Evolutionary conservation across 495 filamentous ascomycete species (phyloP).

Genomic region (Penicillium manginii): DNA sequence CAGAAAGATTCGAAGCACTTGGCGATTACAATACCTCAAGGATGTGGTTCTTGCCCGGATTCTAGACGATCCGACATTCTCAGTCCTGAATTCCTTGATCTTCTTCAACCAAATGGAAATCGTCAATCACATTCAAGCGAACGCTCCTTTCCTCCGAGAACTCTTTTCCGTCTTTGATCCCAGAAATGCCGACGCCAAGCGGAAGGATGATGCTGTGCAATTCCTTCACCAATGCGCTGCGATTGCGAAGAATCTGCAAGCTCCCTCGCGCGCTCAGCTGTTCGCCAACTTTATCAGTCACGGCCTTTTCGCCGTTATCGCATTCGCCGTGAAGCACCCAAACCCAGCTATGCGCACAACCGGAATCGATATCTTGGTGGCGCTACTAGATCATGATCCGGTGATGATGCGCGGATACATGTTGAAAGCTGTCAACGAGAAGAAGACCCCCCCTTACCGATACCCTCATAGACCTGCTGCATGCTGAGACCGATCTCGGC

Average conservation of each 20-base stretch:
- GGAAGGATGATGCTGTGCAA: conserved; percentile 90
- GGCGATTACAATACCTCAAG: conserved; percentile 96
- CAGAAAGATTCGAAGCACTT: conserved; percentile 94
- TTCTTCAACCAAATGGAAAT: conserved; percentile 99
- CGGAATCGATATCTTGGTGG: conserved; percentile 90
- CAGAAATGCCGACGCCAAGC: conserved; percentile 61
- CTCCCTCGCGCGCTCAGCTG: conserved; percentile 73
- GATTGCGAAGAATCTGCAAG: conserved; percentile 93
- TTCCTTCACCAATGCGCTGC: conserved; percentile 97
- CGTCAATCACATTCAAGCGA: conserved; percentile 85
- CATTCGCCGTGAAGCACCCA: conserved; percentile 82
- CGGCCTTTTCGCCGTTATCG: conserved; percentile 87
- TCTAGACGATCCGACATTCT: conserved; percentile 96
- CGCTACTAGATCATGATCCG: conserved; percentile 94
- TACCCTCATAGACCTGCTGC: conserved; percentile 87
- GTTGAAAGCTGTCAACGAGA: conserved; percentile 86
- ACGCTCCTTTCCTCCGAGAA: conserved; percentile 76
- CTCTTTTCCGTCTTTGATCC: conserved; percentile 87
- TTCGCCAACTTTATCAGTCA: conserved; percentile 89
- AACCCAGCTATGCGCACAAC: conserved; percentile 88
- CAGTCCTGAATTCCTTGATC: conserved; percentile 95
- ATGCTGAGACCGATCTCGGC: conserved; percentile 89
- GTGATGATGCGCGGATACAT: conserved; percentile 91
- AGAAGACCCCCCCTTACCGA: conserved; percentile 84
- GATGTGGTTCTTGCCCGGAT: conserved; percentile 96